phyloP scores from a whole-genome alignment of 768 basidiomycete genomes.

The Hygrocybe punicea region DNA sequence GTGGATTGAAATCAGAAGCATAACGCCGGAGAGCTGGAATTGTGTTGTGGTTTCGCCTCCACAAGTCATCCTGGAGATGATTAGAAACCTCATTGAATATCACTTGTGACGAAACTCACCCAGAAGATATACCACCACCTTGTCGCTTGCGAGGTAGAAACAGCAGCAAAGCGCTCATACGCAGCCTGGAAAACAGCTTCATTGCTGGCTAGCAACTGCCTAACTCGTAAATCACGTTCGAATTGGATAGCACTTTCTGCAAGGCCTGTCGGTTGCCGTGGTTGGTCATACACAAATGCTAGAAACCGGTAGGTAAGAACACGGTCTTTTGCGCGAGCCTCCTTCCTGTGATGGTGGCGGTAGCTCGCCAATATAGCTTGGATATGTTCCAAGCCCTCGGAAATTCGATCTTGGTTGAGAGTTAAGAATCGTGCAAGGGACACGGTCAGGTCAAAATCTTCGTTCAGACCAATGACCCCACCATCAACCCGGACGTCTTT shows the following conservation, averaged over 20 bases:
- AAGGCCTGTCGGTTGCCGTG: slow-evolving; percentile 44
- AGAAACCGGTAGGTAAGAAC: slow-evolving; percentile 65
- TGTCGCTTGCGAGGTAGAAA: slow-evolving; percentile 46
- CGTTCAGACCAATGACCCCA: slow-evolving; percentile 57
- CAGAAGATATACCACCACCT: slow-evolving; percentile 82
- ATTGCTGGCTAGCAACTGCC: slow-evolving; percentile 45
- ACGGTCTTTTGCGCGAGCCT: slow-evolving; percentile 49
- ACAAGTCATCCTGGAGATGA: slow-evolving; percentile 62
- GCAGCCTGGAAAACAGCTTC: slow-evolving; percentile 46
- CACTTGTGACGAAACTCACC: slow-evolving; percentile 41
- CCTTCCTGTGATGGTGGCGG: slow-evolving; percentile 46
- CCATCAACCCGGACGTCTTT: slow-evolving; percentile 49
- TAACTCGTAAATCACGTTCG: slow-evolving; percentile 57
- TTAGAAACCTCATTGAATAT: neutral
- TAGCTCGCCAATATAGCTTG: slow-evolving; percentile 51
- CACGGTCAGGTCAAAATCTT: slow-evolving; percentile 61
- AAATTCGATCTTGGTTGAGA: slow-evolving; percentile 53
- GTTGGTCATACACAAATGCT: slow-evolving; percentile 55
- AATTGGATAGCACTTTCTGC: slow-evolving; percentile 43
- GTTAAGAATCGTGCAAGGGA: slow-evolving; percentile 61
- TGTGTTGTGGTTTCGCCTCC: slow-evolving; percentile 64
- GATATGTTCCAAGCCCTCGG: slow-evolving; percentile 39
- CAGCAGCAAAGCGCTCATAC: slow-evolving; percentile 51
- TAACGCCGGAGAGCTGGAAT: slow-evolving; percentile 48
- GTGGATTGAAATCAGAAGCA: slow-evolving; percentile 63